Percentiles rank a stretch among this genome's conserved stretches.
Evolutionary conservation across 2,329 filamentous ascomycete genomes (phyloP).

Genomic region (Fusarium humuli): DNA sequence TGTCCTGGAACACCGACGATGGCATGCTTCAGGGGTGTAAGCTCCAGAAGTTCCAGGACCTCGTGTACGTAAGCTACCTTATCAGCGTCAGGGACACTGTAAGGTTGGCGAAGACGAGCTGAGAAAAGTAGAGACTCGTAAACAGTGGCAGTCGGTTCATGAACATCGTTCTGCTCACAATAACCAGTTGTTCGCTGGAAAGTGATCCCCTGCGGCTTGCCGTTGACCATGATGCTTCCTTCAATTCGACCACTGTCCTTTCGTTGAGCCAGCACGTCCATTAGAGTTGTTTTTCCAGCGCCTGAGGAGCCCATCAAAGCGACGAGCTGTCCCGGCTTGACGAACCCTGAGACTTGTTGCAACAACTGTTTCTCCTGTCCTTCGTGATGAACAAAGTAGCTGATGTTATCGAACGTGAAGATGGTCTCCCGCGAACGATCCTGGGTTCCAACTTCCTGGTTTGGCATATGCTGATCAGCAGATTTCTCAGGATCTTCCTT

Average conservation of each 20-base stretch:
- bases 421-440: conserved; percentile 44
- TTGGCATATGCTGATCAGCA: neutral
- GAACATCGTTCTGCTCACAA: conserved; percentile 89
- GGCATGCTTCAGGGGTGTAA: conserved; percentile 71
- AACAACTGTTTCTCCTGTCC: conserved; percentile 67
- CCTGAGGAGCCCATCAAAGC: conserved; percentile 79
- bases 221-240: conserved; percentile 77
- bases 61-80: conserved; percentile 85
- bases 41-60: conserved; percentile 70
- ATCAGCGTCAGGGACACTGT: conserved; percentile 71
- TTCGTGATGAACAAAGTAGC: conserved; percentile 71
- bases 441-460: neutral
- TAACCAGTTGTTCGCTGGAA: conserved; percentile 91
- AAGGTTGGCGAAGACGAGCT: conserved; percentile 82
- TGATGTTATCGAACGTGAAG: conserved; percentile 77
- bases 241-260: conserved; percentile 87
- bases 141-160: conserved; percentile 69
- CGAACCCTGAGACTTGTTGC: conserved; percentile 77
- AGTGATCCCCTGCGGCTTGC: conserved; percentile 73
- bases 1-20: conserved; percentile 69
- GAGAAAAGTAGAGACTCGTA: conserved; percentile 85
- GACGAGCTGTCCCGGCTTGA: conserved; percentile 77
- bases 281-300: conserved; percentile 86
- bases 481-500: neutral
- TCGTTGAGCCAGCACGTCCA: conserved; percentile 85